phyloP scores from a whole-genome alignment of 495 filamentous ascomycete genomes.

The Xylaria palmicola region DNA sequence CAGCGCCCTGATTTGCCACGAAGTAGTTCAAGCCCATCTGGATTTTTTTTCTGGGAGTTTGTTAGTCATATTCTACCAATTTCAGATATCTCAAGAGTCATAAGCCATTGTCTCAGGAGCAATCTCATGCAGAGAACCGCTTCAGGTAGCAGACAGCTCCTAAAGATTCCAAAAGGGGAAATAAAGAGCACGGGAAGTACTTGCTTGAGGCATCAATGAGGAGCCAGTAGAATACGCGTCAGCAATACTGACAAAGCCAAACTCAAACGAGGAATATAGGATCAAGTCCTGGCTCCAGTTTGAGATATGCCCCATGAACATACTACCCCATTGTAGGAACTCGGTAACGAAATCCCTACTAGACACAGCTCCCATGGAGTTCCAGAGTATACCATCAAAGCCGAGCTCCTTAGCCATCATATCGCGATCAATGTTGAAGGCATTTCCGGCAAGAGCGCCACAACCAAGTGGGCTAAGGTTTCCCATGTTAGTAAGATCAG shows the following conservation, averaged over 20 bases:
- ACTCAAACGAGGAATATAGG: slow-evolving; percentile 80
- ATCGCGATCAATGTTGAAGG: slow-evolving; percentile 83
- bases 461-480: slow-evolving; percentile 80
- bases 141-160: neutral
- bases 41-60: slow-evolving; percentile 71
- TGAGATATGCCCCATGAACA: slow-evolving; percentile 82
- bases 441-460: slow-evolving; percentile 86
- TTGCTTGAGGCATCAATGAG: slow-evolving; percentile 79
- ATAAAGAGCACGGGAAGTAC: slow-evolving; percentile 3
- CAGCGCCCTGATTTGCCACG: slow-evolving; percentile 82
- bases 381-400: slow-evolving; percentile 74
- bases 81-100: slow-evolving; percentile 1
- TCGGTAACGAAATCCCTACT: slow-evolving; percentile 91
- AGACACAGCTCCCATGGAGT: slow-evolving; percentile 78
- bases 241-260: slow-evolving; percentile 76
- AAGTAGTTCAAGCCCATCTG: slow-evolving; percentile 82
- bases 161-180: neutral
- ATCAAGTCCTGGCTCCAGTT: slow-evolving; percentile 88
- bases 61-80: slow-evolving; percentile 1
- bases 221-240: slow-evolving; percentile 85
- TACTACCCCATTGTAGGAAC: slow-evolving; percentile 83
- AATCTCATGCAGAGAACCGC: neutral
- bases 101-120: neutral
- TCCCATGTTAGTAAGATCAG: no score
- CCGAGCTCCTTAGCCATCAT: slow-evolving; percentile 86